Conservation (phyloP, 2,329 filamentous ascomycete species). For the Arthroderma sp. region DNA sequence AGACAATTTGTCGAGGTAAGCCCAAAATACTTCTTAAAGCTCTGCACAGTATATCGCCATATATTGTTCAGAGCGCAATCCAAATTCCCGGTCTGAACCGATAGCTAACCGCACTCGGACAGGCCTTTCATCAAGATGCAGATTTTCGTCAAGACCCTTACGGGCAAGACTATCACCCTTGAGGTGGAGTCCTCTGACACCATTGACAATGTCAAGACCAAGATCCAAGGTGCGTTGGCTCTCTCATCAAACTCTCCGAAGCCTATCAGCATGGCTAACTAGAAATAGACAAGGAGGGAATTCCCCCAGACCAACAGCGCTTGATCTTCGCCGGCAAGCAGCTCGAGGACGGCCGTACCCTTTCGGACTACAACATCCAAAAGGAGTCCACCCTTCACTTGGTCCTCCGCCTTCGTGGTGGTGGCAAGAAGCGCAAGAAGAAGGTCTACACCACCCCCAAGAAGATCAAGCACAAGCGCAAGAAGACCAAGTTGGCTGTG, state of each 20-base stretch:
- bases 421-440: constrained; percentile 99
- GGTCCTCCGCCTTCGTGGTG: constrained; percentile 95
- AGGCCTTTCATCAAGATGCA: constrained; percentile 38
- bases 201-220: constrained; percentile 99
- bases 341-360: constrained; percentile 97
- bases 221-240: constrained; percentile 52
- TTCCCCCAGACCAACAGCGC: constrained; percentile 97
- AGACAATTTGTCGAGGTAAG: constrained; percentile 49
- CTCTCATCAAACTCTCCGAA: not conserved
- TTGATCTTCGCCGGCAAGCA: constrained; percentile 99
- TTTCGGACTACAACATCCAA: constrained; percentile 99
- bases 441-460: constrained; percentile 99
- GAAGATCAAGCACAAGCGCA: constrained; percentile 99
- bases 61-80: too few relatives aligned
- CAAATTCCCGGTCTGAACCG: too few relatives aligned
- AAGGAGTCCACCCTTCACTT: constrained; percentile 99
- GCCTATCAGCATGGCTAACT: not conserved
- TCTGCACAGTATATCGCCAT: too few relatives aligned
- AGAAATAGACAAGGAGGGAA: constrained; percentile 94
- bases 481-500: constrained; percentile 99
- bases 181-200: constrained; percentile 99
- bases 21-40: constrained; percentile 2
- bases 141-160: constrained; percentile 56
- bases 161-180: constrained; percentile 99
- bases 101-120: not conserved